phyloP scores from a whole-genome alignment of 495 filamentous ascomycete species.

The Jackrogersella multiformis region DNA sequence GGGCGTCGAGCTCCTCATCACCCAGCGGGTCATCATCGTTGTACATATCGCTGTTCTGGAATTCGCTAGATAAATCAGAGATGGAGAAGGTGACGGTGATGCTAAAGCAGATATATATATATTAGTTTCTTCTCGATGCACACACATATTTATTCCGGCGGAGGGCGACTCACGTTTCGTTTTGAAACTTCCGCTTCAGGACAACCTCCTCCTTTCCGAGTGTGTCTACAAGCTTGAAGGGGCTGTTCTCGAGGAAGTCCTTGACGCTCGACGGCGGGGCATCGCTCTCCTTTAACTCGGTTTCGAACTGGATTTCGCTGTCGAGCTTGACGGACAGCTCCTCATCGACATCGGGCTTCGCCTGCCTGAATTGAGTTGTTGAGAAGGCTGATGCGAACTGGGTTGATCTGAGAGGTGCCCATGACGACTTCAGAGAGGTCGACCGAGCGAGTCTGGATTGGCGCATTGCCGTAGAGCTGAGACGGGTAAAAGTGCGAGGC shows the following conservation, averaged over 20 bases:
- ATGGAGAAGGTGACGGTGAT: conserved; percentile 95
- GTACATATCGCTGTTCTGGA: conserved; percentile 37
- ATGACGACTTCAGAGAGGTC: conserved; percentile 45
- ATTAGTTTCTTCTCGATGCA: conserved; percentile 28
- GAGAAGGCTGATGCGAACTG: conserved; percentile 74
- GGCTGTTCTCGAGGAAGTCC: conserved; percentile 76
- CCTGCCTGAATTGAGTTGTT: conserved; percentile 66
- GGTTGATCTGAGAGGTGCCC: conserved; percentile 57
- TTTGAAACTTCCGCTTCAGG: conserved; percentile 81
- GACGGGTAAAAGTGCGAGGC: conserved; percentile 72
- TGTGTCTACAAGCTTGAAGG: conserved; percentile 78
- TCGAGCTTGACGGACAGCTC: conserved; percentile 81
- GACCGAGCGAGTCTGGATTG: conserved; percentile 51
- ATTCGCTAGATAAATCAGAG: conserved; percentile 77
- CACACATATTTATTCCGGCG: not conserved
- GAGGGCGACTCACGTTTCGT: conserved; percentile 77
- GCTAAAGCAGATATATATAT: conserved; percentile 53
- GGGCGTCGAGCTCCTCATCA: conserved; percentile 52
- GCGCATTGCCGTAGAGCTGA: conserved; percentile 63
- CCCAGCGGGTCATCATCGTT: not conserved
- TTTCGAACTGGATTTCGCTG: conserved; percentile 76
- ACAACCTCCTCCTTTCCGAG: conserved; percentile 87
- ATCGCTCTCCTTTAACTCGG: conserved; percentile 64
- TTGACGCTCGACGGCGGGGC: conserved; percentile 69
- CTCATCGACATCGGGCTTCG: conserved; percentile 67